Base-by-base conservation (phyloP, 2,329 filamentous ascomycete species). In the Epichloe hybrida region DNA sequence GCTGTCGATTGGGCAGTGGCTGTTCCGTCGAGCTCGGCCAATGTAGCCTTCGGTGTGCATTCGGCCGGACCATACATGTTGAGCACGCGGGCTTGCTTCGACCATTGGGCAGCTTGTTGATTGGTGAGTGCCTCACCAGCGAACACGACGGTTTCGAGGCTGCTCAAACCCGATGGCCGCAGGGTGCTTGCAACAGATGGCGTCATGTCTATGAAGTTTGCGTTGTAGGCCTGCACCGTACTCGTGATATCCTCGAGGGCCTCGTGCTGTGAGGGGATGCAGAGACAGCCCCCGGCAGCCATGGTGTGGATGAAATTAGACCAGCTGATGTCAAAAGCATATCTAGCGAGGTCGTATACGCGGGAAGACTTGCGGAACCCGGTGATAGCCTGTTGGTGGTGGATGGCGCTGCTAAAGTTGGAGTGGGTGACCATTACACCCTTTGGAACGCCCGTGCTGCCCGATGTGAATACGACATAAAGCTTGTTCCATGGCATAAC, bases 301-400 rank as follows among this genome's bases (percentile, higher is more conserved):
- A 76, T 64, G 0, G 73, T 73, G 49, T 70, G 72, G 27, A 75
- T 69, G 62, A 76, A 73, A 53, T 72, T 73, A 53, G 71, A 68
- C 17, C 75, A 68, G 49, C 70, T 71, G 46, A 72, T 72, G 51
- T 77, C 74, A 51, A 76, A 76, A 6, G 72, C 72, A 54, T 76
- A 74, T 1, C 71, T 69, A 4, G 68, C 66, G 50, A 71, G 71
- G 52, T 72, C 67, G 37, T 70, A 64, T 31, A 70, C 67, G 6
- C 67, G 65, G 3, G 40, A 46, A 43, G 27, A 35, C 13, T 27
- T 46, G 47, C 40, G 56, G 36, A 56, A 52, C 5, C 52, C 44
- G 9, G 52, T 51, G 3, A 52, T 35, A 9, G 52, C 50, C 2
- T 50, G 46, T 13, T 42, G 56, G 53, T 48, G 55, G 20, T 43